phyloP scores from a whole-genome alignment of 169 alveolate genomes.

The Eimeria sp. region DNA sequence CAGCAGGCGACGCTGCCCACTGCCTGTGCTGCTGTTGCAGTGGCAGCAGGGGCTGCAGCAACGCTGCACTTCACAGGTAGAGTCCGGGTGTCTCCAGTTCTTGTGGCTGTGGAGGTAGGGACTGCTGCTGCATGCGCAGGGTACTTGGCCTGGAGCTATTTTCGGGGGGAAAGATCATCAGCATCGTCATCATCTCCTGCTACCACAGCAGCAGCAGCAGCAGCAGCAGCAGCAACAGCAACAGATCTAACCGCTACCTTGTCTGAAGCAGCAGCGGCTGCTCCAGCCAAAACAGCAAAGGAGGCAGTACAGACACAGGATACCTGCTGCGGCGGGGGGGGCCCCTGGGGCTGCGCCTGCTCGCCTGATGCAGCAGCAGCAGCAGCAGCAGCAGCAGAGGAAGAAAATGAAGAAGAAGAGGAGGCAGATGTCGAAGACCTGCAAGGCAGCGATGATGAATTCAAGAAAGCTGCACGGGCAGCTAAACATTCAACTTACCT shows the following conservation, averaged over 20 bases:
- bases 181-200: background rate
- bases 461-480: slow-evolving; percentile 18
- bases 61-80: slow-evolving; percentile 13
- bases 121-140: background rate
- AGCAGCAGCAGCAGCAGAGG: slow-evolving; percentile 4
- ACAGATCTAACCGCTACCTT: background rate
- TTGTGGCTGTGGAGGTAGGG: slow-evolving; percentile 17
- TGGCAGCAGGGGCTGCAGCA: slow-evolving; percentile 13
- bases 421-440: slow-evolving; percentile 67
- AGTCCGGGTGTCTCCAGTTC: background rate
- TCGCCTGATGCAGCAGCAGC: background rate
- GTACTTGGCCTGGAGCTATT: background rate
- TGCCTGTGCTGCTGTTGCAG: background rate
- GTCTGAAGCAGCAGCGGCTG: background rate
- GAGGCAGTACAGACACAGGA: background rate
- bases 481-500: background rate
- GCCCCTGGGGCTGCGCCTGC: slow-evolving; percentile 15
- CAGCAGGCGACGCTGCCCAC: background rate
- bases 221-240: background rate
- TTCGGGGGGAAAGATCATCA: background rate
- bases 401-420: background rate
- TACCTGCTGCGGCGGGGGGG: slow-evolving; percentile 22
- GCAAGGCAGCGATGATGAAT: slow-evolving; percentile 48
- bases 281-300: background rate
- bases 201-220: background rate